A percentile compares a stretch with the other conserved stretches of the same genome.
phyloP scores from a whole-genome alignment of 2,329 filamentous ascomycete species.

The Nemania serpens region DNA sequence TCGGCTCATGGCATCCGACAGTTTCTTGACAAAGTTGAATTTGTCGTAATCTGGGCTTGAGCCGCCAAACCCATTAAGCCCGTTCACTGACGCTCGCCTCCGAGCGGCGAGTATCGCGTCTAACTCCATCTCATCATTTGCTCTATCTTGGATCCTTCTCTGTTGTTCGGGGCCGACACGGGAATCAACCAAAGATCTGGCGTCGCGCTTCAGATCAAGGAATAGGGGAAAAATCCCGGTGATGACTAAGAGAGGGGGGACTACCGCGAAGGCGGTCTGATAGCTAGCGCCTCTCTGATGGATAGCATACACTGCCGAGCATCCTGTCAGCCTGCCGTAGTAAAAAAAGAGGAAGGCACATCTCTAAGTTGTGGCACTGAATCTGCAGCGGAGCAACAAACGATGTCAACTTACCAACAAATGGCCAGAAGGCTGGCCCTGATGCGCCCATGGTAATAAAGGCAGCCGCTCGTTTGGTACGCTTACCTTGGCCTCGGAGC shows the following conservation, averaged over 20 bases:
- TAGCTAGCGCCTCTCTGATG: conserved; percentile 63
- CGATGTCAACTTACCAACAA: conserved; percentile 51
- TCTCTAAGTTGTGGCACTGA: background rate
- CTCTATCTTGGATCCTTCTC: conserved; percentile 40
- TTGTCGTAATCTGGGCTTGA: conserved; percentile 27
- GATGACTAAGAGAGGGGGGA: conserved; percentile 56
- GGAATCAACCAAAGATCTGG: conserved; percentile 51
- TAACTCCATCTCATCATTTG: conserved; percentile 51
- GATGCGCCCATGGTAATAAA: conserved; percentile 78
- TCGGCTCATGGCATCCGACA: conserved; percentile 34
- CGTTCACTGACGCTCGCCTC: conserved; percentile 31
- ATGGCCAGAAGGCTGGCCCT: conserved; percentile 75
- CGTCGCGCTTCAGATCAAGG: conserved; percentile 53
- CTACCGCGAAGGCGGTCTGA: conserved; percentile 67
- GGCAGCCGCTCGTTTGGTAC: conserved; percentile 78
- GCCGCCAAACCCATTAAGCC: background rate
- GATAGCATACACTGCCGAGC: conserved; percentile 63
- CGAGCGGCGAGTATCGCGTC: conserved; percentile 46
- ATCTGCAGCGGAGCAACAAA: background rate
- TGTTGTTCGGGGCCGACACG: conserved; percentile 42
- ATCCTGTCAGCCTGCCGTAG: conserved; percentile 4
- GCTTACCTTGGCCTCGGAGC: conserved; percentile 77
- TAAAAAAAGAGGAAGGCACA: background rate
- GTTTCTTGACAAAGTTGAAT: conserved; percentile 32
- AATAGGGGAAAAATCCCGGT: conserved; percentile 56